Conservation (phyloP, 352 stramenopile genomes). For the Pythium aristosporum region DNA sequence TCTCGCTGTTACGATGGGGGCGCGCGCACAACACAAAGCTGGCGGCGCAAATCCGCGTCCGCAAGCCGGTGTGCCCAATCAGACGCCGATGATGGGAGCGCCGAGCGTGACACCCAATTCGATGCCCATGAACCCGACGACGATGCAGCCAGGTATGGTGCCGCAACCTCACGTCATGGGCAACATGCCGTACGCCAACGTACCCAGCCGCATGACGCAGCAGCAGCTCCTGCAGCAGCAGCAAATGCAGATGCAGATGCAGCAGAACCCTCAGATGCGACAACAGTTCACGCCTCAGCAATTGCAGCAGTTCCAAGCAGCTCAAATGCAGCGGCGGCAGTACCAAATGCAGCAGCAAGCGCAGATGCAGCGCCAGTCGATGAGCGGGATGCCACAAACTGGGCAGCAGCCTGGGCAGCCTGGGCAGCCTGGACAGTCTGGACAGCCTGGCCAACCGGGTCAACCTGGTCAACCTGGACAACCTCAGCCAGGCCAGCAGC, state of each 20-base stretch:
- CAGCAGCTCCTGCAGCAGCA: constrained; percentile 79
- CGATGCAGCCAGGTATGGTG: constrained; percentile 42
- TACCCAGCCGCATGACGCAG: constrained; percentile 72
- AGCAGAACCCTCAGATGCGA: constrained; percentile 80
- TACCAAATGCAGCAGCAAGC: constrained; percentile 53
- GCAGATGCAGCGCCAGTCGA: constrained; percentile 66
- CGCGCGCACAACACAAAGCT: constrained; percentile 77
- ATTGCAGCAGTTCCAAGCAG: constrained; percentile 62
- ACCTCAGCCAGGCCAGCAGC: constrained; percentile 33
- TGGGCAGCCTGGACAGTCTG: constrained; percentile 30
- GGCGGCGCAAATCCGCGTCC: constrained; percentile 42
- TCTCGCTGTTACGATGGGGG: constrained; percentile 91
- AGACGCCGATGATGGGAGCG: constrained; percentile 46
- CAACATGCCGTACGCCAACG: constrained; percentile 67
- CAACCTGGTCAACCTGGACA: constrained; percentile 28
- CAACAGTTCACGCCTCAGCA: constrained; percentile 82
- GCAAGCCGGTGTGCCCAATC: constrained; percentile 29
- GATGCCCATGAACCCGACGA: constrained; percentile 37
- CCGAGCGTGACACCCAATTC: constrained; percentile 26
- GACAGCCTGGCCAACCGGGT: constrained; percentile 9
- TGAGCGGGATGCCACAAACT: constrained; percentile 58
- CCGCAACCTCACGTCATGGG: constrained; percentile 60
- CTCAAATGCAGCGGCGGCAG: constrained; percentile 44
- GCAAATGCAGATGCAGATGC: constrained; percentile 81
- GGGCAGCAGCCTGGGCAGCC: constrained; percentile 43